phyloP scores from a whole-genome alignment of 768 basidiomycete species.

The Leucosporidium yakuticum region DNA sequence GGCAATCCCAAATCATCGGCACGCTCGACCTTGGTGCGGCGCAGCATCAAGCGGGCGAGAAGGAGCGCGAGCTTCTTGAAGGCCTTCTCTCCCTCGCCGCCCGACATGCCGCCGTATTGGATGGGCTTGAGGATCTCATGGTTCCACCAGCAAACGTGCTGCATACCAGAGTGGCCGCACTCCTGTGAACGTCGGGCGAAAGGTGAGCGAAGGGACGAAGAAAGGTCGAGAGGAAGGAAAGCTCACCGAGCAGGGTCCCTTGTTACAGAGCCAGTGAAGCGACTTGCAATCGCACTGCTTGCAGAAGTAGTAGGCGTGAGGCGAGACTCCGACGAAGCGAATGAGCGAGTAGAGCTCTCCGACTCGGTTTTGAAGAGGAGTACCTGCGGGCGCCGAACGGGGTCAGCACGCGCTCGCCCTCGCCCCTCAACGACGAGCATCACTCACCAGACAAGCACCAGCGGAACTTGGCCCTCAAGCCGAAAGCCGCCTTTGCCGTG shows the following conservation, averaged over 20 bases:
- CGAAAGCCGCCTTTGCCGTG: slow-evolving; percentile 95
- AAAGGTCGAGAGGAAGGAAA: not conserved
- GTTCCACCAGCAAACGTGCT: slow-evolving; percentile 87
- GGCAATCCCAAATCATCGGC: slow-evolving; percentile 95
- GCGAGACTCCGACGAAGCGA: slow-evolving; percentile 80
- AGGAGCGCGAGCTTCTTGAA: slow-evolving; percentile 89
- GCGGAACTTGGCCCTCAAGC: slow-evolving; percentile 66
- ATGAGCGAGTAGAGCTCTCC: slow-evolving; percentile 84
- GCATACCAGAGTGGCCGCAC: slow-evolving; percentile 47
- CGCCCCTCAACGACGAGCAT: not conserved
- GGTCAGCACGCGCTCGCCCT: not conserved
- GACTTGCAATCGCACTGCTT: slow-evolving; percentile 91
- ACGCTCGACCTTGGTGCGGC: slow-evolving; percentile 66
- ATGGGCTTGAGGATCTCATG: slow-evolving; percentile 94
- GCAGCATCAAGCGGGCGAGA: slow-evolving; percentile 88
- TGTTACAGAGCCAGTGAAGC: slow-evolving; percentile 81
- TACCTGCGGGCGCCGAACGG: slow-evolving; percentile 50
- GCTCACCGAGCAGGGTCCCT: slow-evolving; percentile 63
- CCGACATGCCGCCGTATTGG: slow-evolving; percentile 65
- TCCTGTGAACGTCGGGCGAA: slow-evolving; percentile 10
- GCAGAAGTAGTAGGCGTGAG: slow-evolving; percentile 84
- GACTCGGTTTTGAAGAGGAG: slow-evolving; percentile 86
- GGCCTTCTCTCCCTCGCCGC: slow-evolving; percentile 67
- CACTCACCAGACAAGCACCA: slow-evolving; percentile 75
- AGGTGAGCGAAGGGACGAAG: not conserved